Percentiles rank a stretch among this genome's conserved stretches.
phyloP scores from a whole-genome alignment of 2,329 filamentous ascomycete genomes.

The Cordyceps cicadae region DNA sequence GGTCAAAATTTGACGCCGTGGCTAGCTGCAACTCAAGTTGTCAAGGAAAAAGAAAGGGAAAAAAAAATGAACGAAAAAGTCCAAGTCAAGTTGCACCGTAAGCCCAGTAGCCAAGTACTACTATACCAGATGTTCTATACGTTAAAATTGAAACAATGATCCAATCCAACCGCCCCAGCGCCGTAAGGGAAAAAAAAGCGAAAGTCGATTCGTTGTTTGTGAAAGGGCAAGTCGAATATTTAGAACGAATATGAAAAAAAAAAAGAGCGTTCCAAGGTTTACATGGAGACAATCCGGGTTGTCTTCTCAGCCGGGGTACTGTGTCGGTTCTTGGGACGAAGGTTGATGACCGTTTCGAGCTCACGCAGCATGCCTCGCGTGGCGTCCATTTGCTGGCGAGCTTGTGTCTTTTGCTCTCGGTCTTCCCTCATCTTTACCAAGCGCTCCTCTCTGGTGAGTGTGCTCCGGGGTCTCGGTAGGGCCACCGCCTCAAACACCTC shows the following conservation, averaged over 20 bases:
- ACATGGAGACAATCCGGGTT: conserved; percentile 37
- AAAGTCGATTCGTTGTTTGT: background rate
- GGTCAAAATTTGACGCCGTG: background rate
- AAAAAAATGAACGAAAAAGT: background rate
- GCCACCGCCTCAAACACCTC: conserved; percentile 91
- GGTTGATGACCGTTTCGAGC: conserved; percentile 77
- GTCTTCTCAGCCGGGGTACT: conserved; percentile 26
- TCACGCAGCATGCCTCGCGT: conserved; percentile 87
- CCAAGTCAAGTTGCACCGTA: background rate
- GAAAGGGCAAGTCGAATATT: conserved; percentile 2
- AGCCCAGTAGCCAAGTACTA: background rate
- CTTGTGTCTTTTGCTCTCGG: conserved; percentile 61
- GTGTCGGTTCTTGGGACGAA: conserved; percentile 33
- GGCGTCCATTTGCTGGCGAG: conserved; percentile 68
- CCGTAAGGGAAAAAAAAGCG: background rate
- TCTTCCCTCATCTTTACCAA: conserved; percentile 85
- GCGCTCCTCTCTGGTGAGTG: conserved; percentile 76
- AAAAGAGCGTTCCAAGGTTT: conserved; percentile 16
- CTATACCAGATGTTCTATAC: conserved; percentile 1
- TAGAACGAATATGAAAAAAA: background rate
- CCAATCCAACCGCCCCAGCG: background rate
- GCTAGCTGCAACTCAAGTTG: background rate
- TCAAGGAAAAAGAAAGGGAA: background rate
- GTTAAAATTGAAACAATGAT: background rate
- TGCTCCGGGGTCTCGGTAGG: conserved; percentile 57